Conservation (phyloP, 2,329 filamentous ascomycete genomes). For the Stachybotrys chlorohalonatus region DNA sequence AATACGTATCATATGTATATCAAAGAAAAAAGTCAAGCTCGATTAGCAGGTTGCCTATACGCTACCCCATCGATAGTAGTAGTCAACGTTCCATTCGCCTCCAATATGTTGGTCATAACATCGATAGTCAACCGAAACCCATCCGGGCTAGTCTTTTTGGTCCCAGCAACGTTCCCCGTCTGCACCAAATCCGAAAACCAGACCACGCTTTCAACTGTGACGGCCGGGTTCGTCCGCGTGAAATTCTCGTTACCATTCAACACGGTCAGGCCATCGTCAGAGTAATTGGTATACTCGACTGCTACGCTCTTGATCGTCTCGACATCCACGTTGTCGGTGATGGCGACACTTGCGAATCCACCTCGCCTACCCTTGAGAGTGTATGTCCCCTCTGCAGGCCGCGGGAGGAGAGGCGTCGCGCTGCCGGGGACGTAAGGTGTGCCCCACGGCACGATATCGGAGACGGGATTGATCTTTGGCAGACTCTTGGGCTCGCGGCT, state of each 20-base stretch:
- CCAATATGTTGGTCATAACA: constrained; percentile 26
- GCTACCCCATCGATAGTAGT: constrained; percentile 24
- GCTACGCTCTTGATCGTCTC: constrained; percentile 15
- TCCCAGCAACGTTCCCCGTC: constrained; percentile 17
- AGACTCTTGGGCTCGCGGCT: constrained; percentile 17
- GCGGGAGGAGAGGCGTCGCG: constrained; percentile 7
- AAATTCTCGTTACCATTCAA: constrained; percentile 26
- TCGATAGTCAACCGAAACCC: constrained; percentile 31
- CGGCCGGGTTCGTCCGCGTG: constrained; percentile 11
- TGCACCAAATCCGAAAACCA: constrained; percentile 29
- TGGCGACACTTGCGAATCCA: neutral
- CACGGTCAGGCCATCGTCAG: constrained; percentile 21
- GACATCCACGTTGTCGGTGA: neutral
- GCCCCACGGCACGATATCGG: neutral
- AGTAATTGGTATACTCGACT: constrained; percentile 25
- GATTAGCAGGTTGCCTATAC: constrained; percentile 28
- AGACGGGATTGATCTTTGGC: neutral
- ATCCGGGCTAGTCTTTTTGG: constrained; percentile 26
- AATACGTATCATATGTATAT: too few species aligned
- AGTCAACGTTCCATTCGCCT: constrained; percentile 29
- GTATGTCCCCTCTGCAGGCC: constrained; percentile 5
- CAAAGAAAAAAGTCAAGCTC: constrained; percentile 8
- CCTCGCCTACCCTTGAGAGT: neutral
- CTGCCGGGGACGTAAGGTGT: neutral
- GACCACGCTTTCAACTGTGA: constrained; percentile 16